Percentiles rank a stretch among this genome's conserved stretches.
Evolutionary conservation across 2,329 filamentous ascomycete species (phyloP).

Genomic region (Tolypocladium inflatum): DNA sequence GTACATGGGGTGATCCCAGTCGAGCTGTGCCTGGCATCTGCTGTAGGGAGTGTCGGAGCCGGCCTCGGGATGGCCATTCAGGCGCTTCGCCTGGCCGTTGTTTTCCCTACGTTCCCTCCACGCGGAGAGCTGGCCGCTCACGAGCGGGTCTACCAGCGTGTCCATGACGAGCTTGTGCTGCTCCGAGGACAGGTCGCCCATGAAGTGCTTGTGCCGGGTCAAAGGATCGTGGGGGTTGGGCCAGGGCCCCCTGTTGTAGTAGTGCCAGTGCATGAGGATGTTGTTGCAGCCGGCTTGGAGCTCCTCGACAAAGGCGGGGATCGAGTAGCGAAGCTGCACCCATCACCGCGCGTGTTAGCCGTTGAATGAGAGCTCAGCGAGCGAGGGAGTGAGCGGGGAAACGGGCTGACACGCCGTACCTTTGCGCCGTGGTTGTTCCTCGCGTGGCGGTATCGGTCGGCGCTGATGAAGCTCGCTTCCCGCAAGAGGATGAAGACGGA

Average conservation of each 20-base stretch:
- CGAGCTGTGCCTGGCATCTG: constrained; percentile 14
- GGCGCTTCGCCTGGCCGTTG: constrained; percentile 8
- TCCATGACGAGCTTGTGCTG: constrained; percentile 23
- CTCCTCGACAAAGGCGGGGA: constrained; percentile 29
- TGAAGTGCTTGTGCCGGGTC: constrained; percentile 13
- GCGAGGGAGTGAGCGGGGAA: no score
- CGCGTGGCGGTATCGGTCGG: constrained; percentile 33
- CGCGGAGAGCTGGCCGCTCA: constrained; percentile 13
- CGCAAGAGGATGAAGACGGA: constrained; percentile 32
- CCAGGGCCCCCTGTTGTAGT: constrained; percentile 30
- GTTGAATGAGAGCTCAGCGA: not conserved
- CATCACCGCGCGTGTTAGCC: not conserved
- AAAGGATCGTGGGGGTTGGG: constrained; percentile 16
- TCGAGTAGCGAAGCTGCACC: constrained; percentile 24
- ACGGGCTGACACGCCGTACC: constrained; percentile 2
- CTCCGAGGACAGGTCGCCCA: constrained; percentile 18
- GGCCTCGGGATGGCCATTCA: not conserved
- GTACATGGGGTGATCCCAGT: constrained; percentile 31
- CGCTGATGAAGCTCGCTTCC: constrained; percentile 27
- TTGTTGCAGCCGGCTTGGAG: constrained; percentile 36
- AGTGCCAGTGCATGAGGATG: constrained; percentile 40
- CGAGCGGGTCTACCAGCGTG: constrained; percentile 13
- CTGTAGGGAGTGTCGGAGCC: constrained; percentile 7
- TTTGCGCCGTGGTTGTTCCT: constrained; percentile 22
- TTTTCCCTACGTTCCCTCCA: constrained; percentile 14